Evolutionary conservation across 2,329 filamentous ascomycete genomes (phyloP), one percentile per base, ranked within the genome.

Genomic region (Stenocarpella maydis): DNA sequence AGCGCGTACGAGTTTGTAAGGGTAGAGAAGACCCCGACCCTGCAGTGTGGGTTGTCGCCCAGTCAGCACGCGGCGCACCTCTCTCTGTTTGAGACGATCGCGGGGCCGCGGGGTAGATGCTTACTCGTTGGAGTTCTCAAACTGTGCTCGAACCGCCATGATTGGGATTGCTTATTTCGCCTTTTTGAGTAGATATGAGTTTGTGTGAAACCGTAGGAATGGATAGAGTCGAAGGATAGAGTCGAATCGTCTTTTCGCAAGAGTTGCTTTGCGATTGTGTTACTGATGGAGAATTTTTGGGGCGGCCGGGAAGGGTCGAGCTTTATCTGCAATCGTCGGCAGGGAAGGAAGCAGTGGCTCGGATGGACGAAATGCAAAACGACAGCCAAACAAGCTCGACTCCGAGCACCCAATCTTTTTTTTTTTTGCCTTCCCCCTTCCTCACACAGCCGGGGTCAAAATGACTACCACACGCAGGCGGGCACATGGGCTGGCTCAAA

Each of bases 1-100:
- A 99, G 88, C 76, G 95, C 94, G 83, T 97, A 99, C 71, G 94
- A 95, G 84, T 99, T 99, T 75, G 96, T 99, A 80, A 99, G 92
- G 72, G 94, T 97, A 71, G 95, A 85, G 83, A 99, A 99, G 79
- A 98, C 96, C 80, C 96, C 96, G 79, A 99, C 93, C 85, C 95
- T 98, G 77, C 39, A 45, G 63, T 19, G 53, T 53, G 65, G 49
- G 21, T n/a, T 65, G n/a, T 61, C 50, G 60, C 65, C 31, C 39
- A 37, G 73, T 78, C 60, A 77, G 72, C 72, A 68, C 41, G 60
- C 68, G 74, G 71, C 73, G 71, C 21, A 50, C 26, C 28, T 10
- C 37, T 34, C 4, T 4, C 9, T 34, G 4, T 34, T 7, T 49
- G 43, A 69, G 72, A 72, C 68, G 63, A 67, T 73, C 65, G 67